Evolutionary conservation across 306 rosid genomes (phyloP), one percentile per base, ranked within the genome.

Genomic region (Fragaria iinumae): DNA sequence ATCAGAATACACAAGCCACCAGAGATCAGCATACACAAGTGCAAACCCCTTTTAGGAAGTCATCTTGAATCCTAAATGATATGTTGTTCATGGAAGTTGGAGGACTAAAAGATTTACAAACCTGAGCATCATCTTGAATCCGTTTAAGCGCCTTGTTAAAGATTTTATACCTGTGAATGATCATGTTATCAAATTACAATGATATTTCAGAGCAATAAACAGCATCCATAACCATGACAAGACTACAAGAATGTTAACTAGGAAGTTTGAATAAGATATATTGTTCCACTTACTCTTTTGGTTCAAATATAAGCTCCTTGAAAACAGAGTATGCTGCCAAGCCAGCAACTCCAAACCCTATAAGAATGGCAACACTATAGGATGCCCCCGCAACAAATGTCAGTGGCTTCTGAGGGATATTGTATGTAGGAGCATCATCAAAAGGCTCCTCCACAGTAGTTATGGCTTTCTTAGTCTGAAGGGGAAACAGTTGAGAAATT

Each of bases 321-420:
- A 96, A 93, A 83, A 96, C 98, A 41, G 91, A 93, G 80, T 92
- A 93, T 86, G 90, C 98, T 0, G 99, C 99, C 18, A 91, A 90
- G 59, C 84, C 93, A 17, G 93, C 93, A 76, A 93, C 20, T 75
- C 98, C 98, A 67, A 91, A 92, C 80, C 97, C 98, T 0, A 85
- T 89, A 71, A 93, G 91, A 84, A 93, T 93, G 86, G 91, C 76
- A 67, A 91, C 52, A 80, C 89, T 83, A 84, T 90, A 91, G 85
- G 97, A 91, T 45, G 98, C 96, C 23, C 97, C 97, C 78, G 89
- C 97, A 12, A 87, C 87, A 80, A 91, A 93, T 4, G 97, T 88
- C 23, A 93, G 90, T 3, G 96, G 97, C 87, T 91, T 91, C 87
- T 93, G 93, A 29, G 99, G 98, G 84, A 96, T 96, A 64, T 93